Base-by-base conservation (phyloP, 2,329 filamentous ascomycete genomes). In the Aspergillus texensis region DNA sequence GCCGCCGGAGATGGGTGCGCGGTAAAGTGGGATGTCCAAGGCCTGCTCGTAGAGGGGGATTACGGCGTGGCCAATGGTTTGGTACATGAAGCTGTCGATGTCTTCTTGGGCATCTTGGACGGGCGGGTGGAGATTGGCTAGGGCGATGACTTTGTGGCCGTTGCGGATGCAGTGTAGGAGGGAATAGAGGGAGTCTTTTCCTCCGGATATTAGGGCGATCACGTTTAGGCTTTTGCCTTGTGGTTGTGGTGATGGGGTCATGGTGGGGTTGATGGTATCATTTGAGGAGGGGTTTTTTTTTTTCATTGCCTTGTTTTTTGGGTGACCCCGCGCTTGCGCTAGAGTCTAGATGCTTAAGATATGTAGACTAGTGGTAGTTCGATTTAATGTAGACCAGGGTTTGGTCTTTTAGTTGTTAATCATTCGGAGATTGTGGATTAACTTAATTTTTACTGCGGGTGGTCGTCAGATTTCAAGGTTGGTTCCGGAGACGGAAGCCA, bases 61-160 rank as follows among this genome's bases (percentile, higher is more conserved):
- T 21, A 97, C 83, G 62, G 88, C 85, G 78, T 98, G 93, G 14
- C 95, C 95, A 64, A 97, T 92, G 3, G 95, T 99, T 82, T 99
- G 95, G 83, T 98, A 99, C 95, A 99, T 99, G 88, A 95, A 98
- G 81, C 94, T 97, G 79, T 99, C 93, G 71, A 96, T 85, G 77
- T 98, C 92, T 61, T 85, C 80, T 54, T 70, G 62, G 10, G 61
- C 50, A 36, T 67, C 61, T 34, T 34, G 30, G 59, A 69, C 54
- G 66, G 64, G 81, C 57, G 93, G 94, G 75, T 94, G 86, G 61
- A 99, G 83, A 78, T 99, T 99, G 57, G 92, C 95, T 55, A 99
- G 83, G 9, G 95, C 95, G 57, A 97, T 87, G 54, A 99, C 83
- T 66, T 86, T 85, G 78, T 98, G 94, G 28, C 92, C 93, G 76